A percentile compares a stretch with the other conserved stretches of the same genome.
Evolutionary conservation across 2,329 filamentous ascomycete species (phyloP).

Genomic region (Trichoderma atroviride): DNA sequence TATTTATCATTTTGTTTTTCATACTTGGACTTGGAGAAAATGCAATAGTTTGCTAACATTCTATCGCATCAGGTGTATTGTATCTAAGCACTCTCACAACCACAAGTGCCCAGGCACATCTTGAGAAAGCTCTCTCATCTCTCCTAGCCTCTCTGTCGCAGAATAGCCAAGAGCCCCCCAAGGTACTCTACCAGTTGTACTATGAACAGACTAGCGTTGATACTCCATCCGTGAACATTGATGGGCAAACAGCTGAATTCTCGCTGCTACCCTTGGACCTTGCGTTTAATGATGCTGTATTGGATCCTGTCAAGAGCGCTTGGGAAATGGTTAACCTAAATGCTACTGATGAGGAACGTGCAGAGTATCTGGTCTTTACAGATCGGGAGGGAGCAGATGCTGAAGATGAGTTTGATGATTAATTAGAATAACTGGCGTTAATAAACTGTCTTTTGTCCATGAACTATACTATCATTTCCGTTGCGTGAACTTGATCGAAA

Average conservation of each 20-base stretch:
- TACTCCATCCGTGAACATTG: conserved; percentile 34
- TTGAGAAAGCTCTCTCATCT: conserved; percentile 46
- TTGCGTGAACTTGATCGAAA: neutral
- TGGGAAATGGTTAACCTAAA: conserved; percentile 68
- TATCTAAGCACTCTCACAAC: conserved; percentile 44
- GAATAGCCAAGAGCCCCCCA: conserved; percentile 34
- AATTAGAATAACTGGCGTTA: conserved; percentile 26
- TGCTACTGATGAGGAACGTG: conserved; percentile 47
- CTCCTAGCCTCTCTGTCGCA: conserved; percentile 43
- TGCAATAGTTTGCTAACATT: neutral
- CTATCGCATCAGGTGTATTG: conserved; percentile 42
- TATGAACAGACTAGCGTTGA: conserved; percentile 55
- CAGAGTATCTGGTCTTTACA: conserved; percentile 75
- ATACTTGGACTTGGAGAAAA: neutral
- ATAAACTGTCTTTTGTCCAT: neutral
- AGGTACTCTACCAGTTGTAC: conserved; percentile 54
- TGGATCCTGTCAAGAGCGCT: conserved; percentile 67
- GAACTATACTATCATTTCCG: neutral
- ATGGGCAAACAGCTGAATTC: conserved; percentile 57
- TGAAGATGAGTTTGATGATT: conserved; percentile 54
- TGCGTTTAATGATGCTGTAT: conserved; percentile 70
- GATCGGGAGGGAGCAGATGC: conserved; percentile 67
- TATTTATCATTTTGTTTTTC: conserved; percentile 16
- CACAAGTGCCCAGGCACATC: conserved; percentile 40
- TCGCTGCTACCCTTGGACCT: conserved; percentile 64